Evolutionary conservation across 2,329 filamentous ascomycete genomes (phyloP).

Genomic region (Cercospora sojina): DNA sequence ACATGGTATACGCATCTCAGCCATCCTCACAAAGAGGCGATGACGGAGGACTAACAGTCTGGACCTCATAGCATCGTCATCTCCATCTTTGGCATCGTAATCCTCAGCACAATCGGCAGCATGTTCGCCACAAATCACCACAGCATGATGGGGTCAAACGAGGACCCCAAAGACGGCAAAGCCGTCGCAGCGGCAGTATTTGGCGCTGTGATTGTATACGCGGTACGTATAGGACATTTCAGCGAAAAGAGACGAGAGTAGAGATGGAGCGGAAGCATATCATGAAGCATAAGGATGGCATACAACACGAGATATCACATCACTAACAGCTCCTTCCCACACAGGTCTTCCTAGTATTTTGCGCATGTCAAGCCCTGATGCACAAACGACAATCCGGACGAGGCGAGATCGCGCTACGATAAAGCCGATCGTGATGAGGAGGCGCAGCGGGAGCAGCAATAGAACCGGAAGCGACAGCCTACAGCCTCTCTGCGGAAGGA

Average conservation of each 20-base stretch:
- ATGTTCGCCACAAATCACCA: slow-evolving; percentile 78
- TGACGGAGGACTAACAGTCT: slow-evolving; percentile 13
- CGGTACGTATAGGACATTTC: slow-evolving; percentile 58
- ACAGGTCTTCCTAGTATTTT: slow-evolving; percentile 87
- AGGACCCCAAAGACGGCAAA: slow-evolving; percentile 62
- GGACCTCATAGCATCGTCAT: slow-evolving; percentile 62
- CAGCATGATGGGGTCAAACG: slow-evolving; percentile 73
- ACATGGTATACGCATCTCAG: slow-evolving; percentile 66
- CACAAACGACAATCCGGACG: slow-evolving; percentile 79
- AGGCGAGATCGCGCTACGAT: slow-evolving; percentile 76
- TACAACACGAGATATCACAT: background rate
- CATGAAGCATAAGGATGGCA: background rate
- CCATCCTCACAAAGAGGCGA: background rate
- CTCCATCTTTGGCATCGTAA: slow-evolving; percentile 64
- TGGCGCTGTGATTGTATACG: slow-evolving; percentile 82
- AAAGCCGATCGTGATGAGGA: background rate
- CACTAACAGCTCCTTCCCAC: background rate
- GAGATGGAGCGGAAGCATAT: background rate
- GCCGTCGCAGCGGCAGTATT: slow-evolving; percentile 85
- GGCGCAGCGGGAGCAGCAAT: background rate
- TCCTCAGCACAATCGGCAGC: slow-evolving; percentile 63
- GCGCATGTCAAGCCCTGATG: slow-evolving; percentile 81
- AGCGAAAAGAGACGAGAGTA: background rate
- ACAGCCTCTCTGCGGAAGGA: background rate
- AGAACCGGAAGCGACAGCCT: background rate